Base-by-base conservation (phyloP, 2,329 filamentous ascomycete genomes). In the Fusarium oligoseptatum region DNA sequence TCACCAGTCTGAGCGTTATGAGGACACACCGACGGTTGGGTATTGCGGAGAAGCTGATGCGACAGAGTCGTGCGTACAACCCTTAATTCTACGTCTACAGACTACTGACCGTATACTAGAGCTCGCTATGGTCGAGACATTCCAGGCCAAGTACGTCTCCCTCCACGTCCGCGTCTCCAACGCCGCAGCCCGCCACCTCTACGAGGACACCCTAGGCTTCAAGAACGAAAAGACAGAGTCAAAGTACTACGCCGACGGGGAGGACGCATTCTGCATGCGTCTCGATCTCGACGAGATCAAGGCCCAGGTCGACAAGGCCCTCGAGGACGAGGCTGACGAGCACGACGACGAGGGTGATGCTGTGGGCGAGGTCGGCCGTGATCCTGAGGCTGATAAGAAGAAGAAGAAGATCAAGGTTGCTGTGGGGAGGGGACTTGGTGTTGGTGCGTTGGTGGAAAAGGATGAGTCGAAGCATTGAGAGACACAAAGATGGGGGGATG, bases 201-300 rank as follows among this genome's bases (percentile, higher is more conserved):
- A 99, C 89, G 92, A 95, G 78, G 93, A 97, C 82, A 98, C 95
- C 0, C 91, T 98, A 1, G 92, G 94, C 64, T 98, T 98, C 88
- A 90, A 92, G 81, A 93, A 94, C 76, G 94, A 97, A 75, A 97
- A 95, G 87, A 91, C 93, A 12, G 95, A 97, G 85, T 82, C 89
- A 58, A 97, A 95, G 85, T 98, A 98, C 89, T 99, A 99, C 82
- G 97, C 97, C 67, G 97, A 99, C 83, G 96, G 96, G 70, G 97
- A 99, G 86, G 95, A 99, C 86, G 97, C 97, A 41, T 98, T 92
- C 82, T 94, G 92, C 81, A 99, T 99, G 97, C 92, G 92, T 73
- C 93, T 98, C 82, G 93, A 98, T 80, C 88, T 99, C 50, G 86
- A 89, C 68, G 86, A 88, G 75, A 87, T 93, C 81, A 83, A 86